Evolutionary conservation across 2,329 filamentous ascomycete species (phyloP).

Genomic region (Paraconiothyrium sp.): DNA sequence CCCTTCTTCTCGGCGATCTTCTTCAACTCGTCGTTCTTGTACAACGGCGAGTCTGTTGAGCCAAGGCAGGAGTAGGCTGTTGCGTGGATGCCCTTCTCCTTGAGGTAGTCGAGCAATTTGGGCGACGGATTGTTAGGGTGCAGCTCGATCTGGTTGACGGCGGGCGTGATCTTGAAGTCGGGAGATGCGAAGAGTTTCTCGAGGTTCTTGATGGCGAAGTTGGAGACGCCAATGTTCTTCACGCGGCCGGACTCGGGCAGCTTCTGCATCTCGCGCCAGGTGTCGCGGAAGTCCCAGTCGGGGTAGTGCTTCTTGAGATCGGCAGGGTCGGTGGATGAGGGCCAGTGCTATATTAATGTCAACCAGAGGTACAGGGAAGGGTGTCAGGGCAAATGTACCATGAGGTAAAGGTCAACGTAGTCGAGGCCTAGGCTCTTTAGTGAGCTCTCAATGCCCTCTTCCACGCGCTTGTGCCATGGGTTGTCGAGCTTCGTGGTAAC

Average conservation of each 20-base stretch:
- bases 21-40: slow-evolving; percentile 71
- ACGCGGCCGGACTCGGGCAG: slow-evolving; percentile 74
- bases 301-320: slow-evolving; percentile 73
- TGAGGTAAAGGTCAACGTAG: slow-evolving; percentile 75
- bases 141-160: slow-evolving; percentile 84
- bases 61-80: slow-evolving; percentile 80
- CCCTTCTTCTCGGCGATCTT: slow-evolving; percentile 71
- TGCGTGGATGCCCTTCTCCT: slow-evolving; percentile 76
- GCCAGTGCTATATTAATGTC: slow-evolving; percentile 61
- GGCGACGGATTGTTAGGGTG: slow-evolving; percentile 85
- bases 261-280: slow-evolving; percentile 78
- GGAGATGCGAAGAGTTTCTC: slow-evolving; percentile 75
- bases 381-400: slow-evolving; percentile 48
- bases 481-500: slow-evolving; percentile 87
- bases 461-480: slow-evolving; percentile 72
- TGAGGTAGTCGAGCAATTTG: slow-evolving; percentile 78
- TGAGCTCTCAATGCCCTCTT: slow-evolving; percentile 67
- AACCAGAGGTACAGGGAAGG: not conserved
- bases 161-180: slow-evolving; percentile 68
- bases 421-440: slow-evolving; percentile 70
- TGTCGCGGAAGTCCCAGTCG: slow-evolving; percentile 86
- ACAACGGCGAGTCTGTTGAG: slow-evolving; percentile 74
- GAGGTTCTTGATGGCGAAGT: slow-evolving; percentile 83
- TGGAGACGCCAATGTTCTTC: slow-evolving; percentile 84
- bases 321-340: slow-evolving; percentile 68